Evolutionary conservation across 164 flowering plant species (phyloP), one percentile per base, ranked within the genome.

Genomic region (Sextonia rubra): DNA sequence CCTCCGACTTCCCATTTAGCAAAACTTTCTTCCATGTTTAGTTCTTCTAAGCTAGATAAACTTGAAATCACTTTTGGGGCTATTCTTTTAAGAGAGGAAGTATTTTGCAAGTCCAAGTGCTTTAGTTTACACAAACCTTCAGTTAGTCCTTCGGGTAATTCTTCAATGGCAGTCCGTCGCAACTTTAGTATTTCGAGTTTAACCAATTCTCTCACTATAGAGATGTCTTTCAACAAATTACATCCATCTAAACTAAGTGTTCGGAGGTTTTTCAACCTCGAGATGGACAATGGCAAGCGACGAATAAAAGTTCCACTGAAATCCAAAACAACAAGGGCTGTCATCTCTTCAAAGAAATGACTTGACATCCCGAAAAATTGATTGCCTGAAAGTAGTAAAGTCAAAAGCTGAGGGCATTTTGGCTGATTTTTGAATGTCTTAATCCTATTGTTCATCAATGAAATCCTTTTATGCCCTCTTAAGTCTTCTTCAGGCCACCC

Each of bases 181-280:
- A n/a, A n/a, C n/a, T n/a, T n/a, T 9, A 71, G 69, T 22, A 71
- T 25, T 71, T 64, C 74, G 3, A 71, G 60, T 24, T 63, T 60
- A 29, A 23, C 47, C 47, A 65, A 27, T 8, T 30, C 64, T 27
- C 47, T 25, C 3, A 73, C 44, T 12, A 55, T 0, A 1, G 71
- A 49, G 12, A 56, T 12, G 3, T 58, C 64, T 12, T 8, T 15
- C n/a, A 66, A 29, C n/a, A 5, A 5, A 20, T 2, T 6, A 6
- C 67, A 47, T 0, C 8, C 22, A 1, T 27, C 49, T 27, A 74
- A 14, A 62, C 20, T 18, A 0, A 74, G 76, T 24, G 69, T 27
- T 3, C 72, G 61, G 0, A 74, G 62, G 9, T 69, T 69, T 17
- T 11, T 44, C 27, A 69, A 49, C 49, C n/a, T 26, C n/a, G 27